Base-by-base conservation (phyloP, 177 flowering plant genomes). In the Vitis hybrid region DNA sequence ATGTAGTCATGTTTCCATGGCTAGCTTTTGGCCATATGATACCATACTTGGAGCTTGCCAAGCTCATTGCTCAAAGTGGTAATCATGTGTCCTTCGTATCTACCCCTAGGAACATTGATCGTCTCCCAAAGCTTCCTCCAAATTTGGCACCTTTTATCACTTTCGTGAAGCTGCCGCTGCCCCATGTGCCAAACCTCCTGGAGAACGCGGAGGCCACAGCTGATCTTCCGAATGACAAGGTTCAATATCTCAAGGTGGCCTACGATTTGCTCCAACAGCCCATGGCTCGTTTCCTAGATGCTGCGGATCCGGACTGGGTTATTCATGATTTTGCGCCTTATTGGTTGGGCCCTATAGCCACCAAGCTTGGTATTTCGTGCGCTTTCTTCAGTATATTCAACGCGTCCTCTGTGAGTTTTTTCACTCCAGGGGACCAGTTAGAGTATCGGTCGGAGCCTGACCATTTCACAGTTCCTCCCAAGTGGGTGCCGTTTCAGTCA, bases 121-220 rank as follows among this genome's bases (percentile, higher is more conserved):
- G 46, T 6, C 46, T 35, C 8, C 46, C 46, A 35, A 35, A 35
- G 46, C 46, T 35, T 5, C 46, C 46, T 35, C 7, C 72, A 30
- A 11, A n/a, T 16, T n/a, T 46, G 3, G 8, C 63, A 3, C 9
- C 68, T n/a, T 27, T 51, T 7, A 62, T 74, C 8, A 32, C 49
- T 62, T 59, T 63, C 10, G 57, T 74, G 13, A 49, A 64, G n/a
- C 11, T 74, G 14, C 54, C 71, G 1, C 11, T 74, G 13, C 77
- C 77, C 14, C 30, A 9, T 8, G 56, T 56, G 24, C 11, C 7
- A 4, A 62, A 52, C 24, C 73, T 70, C 14, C 62, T 65, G 4
- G 46, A 30, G 11, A 59, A 65, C 24, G 78, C 70, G 35, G 78
- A 75, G 62, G 73, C 78, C 49, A 70, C 78, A 30, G 63, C 59